A percentile compares a stretch with the other conserved stretches of the same genome.
Conservation (phyloP, 1,284 basidiomycete species). For the Tetrapyrgos nigripes region DNA sequence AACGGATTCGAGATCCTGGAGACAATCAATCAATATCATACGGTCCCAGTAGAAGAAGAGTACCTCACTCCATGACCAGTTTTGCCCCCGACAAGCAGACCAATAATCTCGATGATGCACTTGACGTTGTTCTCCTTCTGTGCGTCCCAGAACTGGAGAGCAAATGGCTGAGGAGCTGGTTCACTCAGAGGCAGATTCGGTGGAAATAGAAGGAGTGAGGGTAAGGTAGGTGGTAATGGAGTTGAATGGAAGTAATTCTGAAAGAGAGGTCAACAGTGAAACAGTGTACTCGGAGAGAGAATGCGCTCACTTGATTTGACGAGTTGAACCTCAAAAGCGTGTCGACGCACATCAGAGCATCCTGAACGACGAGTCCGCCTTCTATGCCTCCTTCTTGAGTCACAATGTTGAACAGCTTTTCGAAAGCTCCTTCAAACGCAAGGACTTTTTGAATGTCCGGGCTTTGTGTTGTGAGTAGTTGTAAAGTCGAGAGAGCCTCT, state of each 20-base stretch:
- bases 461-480: conserved; percentile 84
- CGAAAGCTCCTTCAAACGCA: conserved; percentile 97
- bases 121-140: conserved; percentile 86
- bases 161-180: conserved; percentile 88
- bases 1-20: conserved; percentile 62
- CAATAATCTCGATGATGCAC: conserved; percentile 81
- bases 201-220: conserved; percentile 88
- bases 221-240: conserved; percentile 81
- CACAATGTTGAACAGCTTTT: conserved; percentile 92
- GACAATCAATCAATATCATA: conserved; percentile 6
- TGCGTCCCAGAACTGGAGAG: conserved; percentile 95
- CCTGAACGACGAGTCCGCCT: conserved; percentile 87
- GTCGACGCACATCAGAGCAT: conserved; percentile 87
- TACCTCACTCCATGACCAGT: conserved; percentile 66
- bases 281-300: conserved; percentile 4
- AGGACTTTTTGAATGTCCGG: conserved; percentile 97
- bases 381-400: conserved; percentile 91
- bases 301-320: conserved; percentile 84
- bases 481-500: conserved; percentile 87
- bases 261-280: conserved; percentile 6
- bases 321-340: conserved; percentile 90
- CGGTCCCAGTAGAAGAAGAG: background rate
- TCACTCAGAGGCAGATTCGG: conserved; percentile 69
- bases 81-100: conserved; percentile 77
- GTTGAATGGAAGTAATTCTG: conserved; percentile 98